Conservation (phyloP, 2,329 filamentous ascomycete genomes). For the Trichoderma atroviride region DNA sequence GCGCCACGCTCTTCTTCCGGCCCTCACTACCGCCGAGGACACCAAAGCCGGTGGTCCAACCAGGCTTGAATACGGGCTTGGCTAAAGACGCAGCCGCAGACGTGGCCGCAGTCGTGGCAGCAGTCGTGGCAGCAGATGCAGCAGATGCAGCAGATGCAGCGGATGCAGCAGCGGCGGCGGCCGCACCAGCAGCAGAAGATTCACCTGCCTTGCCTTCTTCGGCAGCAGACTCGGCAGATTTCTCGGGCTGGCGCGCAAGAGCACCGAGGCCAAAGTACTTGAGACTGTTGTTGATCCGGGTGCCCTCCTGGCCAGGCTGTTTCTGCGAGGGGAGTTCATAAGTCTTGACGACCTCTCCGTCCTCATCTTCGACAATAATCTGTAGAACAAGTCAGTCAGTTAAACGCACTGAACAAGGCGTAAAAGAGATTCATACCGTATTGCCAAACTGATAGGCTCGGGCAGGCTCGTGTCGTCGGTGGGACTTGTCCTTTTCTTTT, state of each 20-base stretch:
- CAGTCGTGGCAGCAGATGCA: slow-evolving; percentile 31
- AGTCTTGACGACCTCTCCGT: slow-evolving; percentile 83
- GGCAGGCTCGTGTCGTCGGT: slow-evolving; percentile 70
- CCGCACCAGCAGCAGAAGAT: slow-evolving; percentile 33
- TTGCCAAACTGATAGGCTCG: slow-evolving; percentile 84
- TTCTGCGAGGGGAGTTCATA: slow-evolving; percentile 70
- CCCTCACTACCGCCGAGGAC: slow-evolving; percentile 40
- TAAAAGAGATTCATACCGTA: slow-evolving; percentile 53
- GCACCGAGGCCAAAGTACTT: slow-evolving; percentile 59
- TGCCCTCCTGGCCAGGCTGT: slow-evolving; percentile 44
- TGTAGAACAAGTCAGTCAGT: slow-evolving; percentile 37
- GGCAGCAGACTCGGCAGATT: slow-evolving; percentile 36
- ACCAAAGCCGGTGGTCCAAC: slow-evolving; percentile 55
- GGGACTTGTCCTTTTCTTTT: slow-evolving; percentile 63
- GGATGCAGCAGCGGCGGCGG: slow-evolving; percentile 23
- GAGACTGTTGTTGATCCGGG: slow-evolving; percentile 48
- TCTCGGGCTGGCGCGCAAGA: slow-evolving; percentile 46
- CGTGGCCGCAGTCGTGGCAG: slow-evolving; percentile 15
- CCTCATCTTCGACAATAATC: slow-evolving; percentile 85
- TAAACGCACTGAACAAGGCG: not conserved
- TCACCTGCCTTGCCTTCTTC: slow-evolving; percentile 39
- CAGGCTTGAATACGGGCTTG: slow-evolving; percentile 46
- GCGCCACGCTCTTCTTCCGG: slow-evolving; percentile 45
- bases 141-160: slow-evolving; percentile 26
- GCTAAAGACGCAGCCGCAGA: slow-evolving; percentile 32